Evolutionary conservation across 2,329 filamentous ascomycete genomes (phyloP), one percentile per base, ranked within the genome.

Genomic region (Hymenoscyphus salicellus): DNA sequence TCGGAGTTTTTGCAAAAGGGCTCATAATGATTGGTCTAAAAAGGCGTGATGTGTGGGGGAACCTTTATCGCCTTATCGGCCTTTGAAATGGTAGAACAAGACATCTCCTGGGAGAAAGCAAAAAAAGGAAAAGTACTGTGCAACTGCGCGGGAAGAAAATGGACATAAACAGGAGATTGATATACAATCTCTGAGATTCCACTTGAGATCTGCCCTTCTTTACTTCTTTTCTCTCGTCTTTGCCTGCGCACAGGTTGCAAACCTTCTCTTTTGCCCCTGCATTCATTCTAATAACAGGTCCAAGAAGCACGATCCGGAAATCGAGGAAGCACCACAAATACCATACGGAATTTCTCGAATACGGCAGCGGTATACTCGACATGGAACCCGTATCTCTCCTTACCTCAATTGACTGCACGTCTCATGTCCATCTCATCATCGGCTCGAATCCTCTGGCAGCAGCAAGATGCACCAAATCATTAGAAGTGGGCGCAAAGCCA

Each of bases 371-470:
- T 2, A 14, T 26, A 32, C 23, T 41, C 36, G n/a, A 38, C 10
- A 74, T 73, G 71, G 65, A 62, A 20, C 59, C 59, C 3, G 60
- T 68, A 58, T 81, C 88, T 3, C 82, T 96, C 60, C 86, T 96
- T 58, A 89, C 90, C 56, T 88, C 90, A 58, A 83, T 89, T 69
- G 87, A 93, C 75, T 89, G 87, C 73, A 82, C 82, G 60, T 83
- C 81, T 58, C 89, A 92, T 74, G 78, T 93, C 49, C 95, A 99
- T 76, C 83, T 99, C 64, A 86, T 99, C 72, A 78, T 98, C 68
- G 95, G 95, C 65, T 88, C 89, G 38, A 95, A 93, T 73, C 88
- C 94, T 16, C 84, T 99, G 49, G 94, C 95, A n/a, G 89, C 90
- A 61, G 86, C 92, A 36, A 86, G 95, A 71, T 96, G 91, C 79